phyloP scores from a whole-genome alignment of 768 basidiomycete species.

The Lanmaoa rubissima region DNA sequence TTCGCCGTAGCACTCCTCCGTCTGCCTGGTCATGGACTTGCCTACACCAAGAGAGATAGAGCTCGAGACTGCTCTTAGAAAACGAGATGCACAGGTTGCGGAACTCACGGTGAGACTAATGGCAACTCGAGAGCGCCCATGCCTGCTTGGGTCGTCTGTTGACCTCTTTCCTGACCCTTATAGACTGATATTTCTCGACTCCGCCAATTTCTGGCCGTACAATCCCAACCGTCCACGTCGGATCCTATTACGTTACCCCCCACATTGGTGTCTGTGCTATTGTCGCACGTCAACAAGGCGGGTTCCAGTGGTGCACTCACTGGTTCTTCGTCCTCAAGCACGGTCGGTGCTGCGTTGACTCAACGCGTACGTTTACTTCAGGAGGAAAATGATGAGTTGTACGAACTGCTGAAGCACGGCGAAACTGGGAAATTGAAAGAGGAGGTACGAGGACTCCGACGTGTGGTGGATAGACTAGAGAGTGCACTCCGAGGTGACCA shows the following conservation, averaged over 20 bases:
- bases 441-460: slow-evolving; percentile 67
- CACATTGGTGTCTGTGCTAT: slow-evolving; percentile 61
- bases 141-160: slow-evolving; percentile 18
- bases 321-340: slow-evolving; percentile 43
- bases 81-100: slow-evolving; percentile 68
- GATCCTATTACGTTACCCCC: slow-evolving; percentile 72
- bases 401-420: slow-evolving; percentile 66
- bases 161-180: slow-evolving; percentile 10
- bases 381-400: slow-evolving; percentile 86
- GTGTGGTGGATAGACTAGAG: slow-evolving; percentile 68
- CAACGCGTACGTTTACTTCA: slow-evolving; percentile 73
- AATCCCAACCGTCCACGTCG: slow-evolving; percentile 56
- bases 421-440: slow-evolving; percentile 83
- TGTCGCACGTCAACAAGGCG: slow-evolving; percentile 61
- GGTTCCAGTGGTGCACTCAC: slow-evolving; percentile 29
- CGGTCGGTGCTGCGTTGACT: slow-evolving; percentile 70
- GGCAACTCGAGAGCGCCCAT: slow-evolving; percentile 21
- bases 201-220: slow-evolving; percentile 60
- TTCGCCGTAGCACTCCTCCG: slow-evolving; percentile 8
- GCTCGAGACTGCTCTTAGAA: slow-evolving; percentile 74
- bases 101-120: slow-evolving; percentile 63
- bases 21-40: slow-evolving; percentile 52
- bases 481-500: slow-evolving; percentile 69
- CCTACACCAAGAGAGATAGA: slow-evolving; percentile 77
- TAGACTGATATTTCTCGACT: slow-evolving; percentile 75